Evolutionary conservation across 768 basidiomycete species (phyloP), one percentile per base, ranked within the genome.

Genomic region (Boletellus ananiceps): DNA sequence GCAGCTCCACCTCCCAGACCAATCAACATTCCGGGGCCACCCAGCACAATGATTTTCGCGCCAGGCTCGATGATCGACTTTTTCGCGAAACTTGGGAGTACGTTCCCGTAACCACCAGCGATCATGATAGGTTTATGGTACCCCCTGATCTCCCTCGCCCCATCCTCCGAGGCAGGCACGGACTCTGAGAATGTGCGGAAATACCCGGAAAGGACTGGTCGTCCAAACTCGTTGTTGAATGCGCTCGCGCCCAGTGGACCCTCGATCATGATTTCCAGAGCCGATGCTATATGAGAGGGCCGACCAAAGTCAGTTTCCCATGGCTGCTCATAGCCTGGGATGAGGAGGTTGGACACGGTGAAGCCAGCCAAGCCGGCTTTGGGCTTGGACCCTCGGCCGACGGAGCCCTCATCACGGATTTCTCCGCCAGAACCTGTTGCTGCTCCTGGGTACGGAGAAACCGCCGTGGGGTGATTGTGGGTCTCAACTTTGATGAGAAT

Each of bases 71-170:
- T 93, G 51, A 70, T 68, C 3, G 77, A 73, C 71, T 99, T 99
- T 61, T 72, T 78, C 29, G 94, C 83, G 58, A 89, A 94, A 54
- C 78, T 71, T 5, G 87, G 84, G 14, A 91, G 83, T 35, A 98
- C 94, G 61, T 88, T 97, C 5, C 96, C 96, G 55, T 93, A 82
- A 21, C 96, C 96, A 16, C 96, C 96, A 8, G 96, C 95, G 56
- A 99, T 88, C 96, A 99, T 99, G 74, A 99, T 96, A 13, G 96
- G 96, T 67, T 99, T 99, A 73, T 98, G 96, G 68, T 97, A 99
- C 0, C 96, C 96, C 46, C 94, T 73, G n/a, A 93, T 71, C 65
- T 92, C 88, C 57, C 67, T 55, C 44, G 63, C 53, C 4, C 74
- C 76, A 34, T 80, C 80, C 32, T 68, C 64, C 8, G 74, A 70